These are phyloP conservation scores for Trametes maxima DNA, from an alignment of 768 basidiomycete genomes.

Conservation along the genomic window DNA sequence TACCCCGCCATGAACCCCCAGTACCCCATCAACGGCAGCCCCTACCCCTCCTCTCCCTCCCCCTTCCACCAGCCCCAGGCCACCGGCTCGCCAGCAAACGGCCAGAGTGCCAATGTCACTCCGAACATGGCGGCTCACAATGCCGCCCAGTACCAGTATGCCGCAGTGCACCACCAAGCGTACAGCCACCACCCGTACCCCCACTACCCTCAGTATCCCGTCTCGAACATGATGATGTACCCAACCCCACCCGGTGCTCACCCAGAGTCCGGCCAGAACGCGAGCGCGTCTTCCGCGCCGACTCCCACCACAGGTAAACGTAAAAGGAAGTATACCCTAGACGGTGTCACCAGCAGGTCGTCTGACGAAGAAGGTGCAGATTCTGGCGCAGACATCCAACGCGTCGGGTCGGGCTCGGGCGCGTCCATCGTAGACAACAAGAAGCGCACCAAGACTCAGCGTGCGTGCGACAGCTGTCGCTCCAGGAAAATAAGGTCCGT, in stretches of 20 bases:
- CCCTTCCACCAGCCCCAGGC: conserved; percentile 35
- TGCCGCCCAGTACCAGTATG: conserved; percentile 53
- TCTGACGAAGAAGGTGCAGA: conserved; percentile 62
- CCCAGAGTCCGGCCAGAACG: conserved; percentile 37
- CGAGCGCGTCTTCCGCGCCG: conserved; percentile 31
- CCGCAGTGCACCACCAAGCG: conserved; percentile 53
- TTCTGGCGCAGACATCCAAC: conserved; percentile 45
- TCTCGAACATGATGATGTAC: conserved; percentile 69
- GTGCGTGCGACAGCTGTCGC: conserved; percentile 91
- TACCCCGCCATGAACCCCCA: conserved; percentile 63
- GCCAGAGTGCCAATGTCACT: conserved; percentile 36
- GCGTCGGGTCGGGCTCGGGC: conserved; percentile 30
- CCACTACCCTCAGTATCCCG: conserved; percentile 58
- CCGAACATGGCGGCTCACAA: conserved; percentile 42
- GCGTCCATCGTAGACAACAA: conserved; percentile 53
- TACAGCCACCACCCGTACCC: conserved; percentile 52
- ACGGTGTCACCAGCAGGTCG: conserved; percentile 13
- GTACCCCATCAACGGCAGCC: conserved; percentile 63
- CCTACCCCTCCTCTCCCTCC: conserved; percentile 44
- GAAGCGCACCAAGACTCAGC: conserved; percentile 90
- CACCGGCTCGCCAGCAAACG: conserved; percentile 40
- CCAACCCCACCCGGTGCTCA: conserved; percentile 44
- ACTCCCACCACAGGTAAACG: conserved; percentile 52
- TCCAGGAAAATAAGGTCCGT: conserved; percentile 82
- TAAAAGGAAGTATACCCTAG: conserved; percentile 51